Conservation (phyloP, 371 early-diverging fungal species). For the Smittium culicis region DNA sequence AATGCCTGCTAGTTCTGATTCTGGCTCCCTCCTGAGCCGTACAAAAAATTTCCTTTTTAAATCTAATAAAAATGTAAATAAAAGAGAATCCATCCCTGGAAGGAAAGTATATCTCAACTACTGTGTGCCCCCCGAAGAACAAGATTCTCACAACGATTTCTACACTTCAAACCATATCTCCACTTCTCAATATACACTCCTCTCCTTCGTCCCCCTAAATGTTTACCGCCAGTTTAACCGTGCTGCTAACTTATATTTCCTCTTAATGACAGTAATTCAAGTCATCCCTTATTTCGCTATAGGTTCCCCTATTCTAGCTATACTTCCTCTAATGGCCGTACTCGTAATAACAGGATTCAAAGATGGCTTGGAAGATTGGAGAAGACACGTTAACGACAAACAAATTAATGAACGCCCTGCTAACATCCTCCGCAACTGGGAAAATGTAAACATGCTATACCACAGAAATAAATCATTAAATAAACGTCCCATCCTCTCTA, state of each 20-base stretch:
- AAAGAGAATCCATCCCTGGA: background rate
- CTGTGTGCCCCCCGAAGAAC: background rate
- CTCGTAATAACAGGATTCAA: slow-evolving; percentile 82
- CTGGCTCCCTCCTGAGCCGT: too few species aligned
- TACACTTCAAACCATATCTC: slow-evolving; percentile 50
- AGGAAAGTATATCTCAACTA: slow-evolving; percentile 7
- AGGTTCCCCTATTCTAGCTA: slow-evolving; percentile 56
- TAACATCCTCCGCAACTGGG: slow-evolving; percentile 50
- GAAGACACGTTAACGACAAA: slow-evolving; percentile 79
- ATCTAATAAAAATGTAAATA: background rate
- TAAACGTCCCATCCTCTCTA: background rate
- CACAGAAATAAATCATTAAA: background rate
- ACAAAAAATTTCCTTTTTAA: background rate
- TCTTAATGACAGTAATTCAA: slow-evolving; percentile 83
- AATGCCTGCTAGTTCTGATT: too few species aligned
- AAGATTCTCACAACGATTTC: slow-evolving; percentile 30
- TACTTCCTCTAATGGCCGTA: slow-evolving; percentile 79
- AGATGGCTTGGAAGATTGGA: slow-evolving; percentile 93
- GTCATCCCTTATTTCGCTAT: slow-evolving; percentile 63
- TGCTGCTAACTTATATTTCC: slow-evolving; percentile 94
- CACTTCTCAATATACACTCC: slow-evolving; percentile 86
- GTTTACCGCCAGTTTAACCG: slow-evolving; percentile 91
- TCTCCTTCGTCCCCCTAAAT: slow-evolving; percentile 90
- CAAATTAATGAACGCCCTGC: slow-evolving; percentile 68
- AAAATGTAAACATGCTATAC: slow-evolving; percentile 50